Evolutionary conservation across 768 basidiomycete genomes (phyloP).

Genomic region (Pluteus cervinus): DNA sequence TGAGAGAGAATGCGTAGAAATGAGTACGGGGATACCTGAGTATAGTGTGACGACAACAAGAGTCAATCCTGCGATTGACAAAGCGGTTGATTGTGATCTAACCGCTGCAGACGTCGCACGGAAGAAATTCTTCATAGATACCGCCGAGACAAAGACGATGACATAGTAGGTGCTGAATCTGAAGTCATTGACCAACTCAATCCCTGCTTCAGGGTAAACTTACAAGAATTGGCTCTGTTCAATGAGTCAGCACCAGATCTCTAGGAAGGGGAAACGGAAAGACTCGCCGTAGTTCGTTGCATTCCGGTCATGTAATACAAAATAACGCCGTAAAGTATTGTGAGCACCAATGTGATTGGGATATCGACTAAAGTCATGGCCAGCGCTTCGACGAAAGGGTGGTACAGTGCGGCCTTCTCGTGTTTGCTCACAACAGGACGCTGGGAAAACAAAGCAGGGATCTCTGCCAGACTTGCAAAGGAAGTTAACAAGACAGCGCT

Average conservation of each 20-base stretch:
- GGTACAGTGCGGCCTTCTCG: conserved; percentile 54
- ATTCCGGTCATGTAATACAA: conserved; percentile 61
- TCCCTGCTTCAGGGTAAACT: conserved; percentile 17
- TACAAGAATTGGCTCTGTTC: conserved; percentile 72
- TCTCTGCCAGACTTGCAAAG: conserved; percentile 59
- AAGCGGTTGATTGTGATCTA: conserved; percentile 53
- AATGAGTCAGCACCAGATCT: no score
- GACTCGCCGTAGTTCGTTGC: conserved; percentile 42
- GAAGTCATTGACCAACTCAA: conserved; percentile 2
- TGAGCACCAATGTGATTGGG: conserved; percentile 46
- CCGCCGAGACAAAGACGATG: conserved; percentile 47
- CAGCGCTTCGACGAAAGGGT: conserved; percentile 31
- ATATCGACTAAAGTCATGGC: conserved; percentile 58
- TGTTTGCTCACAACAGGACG: conserved; percentile 57
- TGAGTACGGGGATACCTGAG: no score
- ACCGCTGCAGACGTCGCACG: conserved; percentile 58
- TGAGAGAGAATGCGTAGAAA: no score
- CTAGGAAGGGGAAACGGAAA: no score
- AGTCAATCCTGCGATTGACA: conserved; percentile 46
- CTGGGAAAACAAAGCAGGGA: conserved; percentile 56
- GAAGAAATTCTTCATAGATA: conserved; percentile 76
- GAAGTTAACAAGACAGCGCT: conserved; percentile 55
- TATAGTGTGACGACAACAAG: conserved; percentile 24
- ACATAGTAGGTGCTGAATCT: conserved; percentile 51
- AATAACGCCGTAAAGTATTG: conserved; percentile 39